Percentiles rank a stretch among this genome's conserved stretches.
Conservation (phyloP, 148 eudicot genomes). For the Rhododendron williamsianum region DNA sequence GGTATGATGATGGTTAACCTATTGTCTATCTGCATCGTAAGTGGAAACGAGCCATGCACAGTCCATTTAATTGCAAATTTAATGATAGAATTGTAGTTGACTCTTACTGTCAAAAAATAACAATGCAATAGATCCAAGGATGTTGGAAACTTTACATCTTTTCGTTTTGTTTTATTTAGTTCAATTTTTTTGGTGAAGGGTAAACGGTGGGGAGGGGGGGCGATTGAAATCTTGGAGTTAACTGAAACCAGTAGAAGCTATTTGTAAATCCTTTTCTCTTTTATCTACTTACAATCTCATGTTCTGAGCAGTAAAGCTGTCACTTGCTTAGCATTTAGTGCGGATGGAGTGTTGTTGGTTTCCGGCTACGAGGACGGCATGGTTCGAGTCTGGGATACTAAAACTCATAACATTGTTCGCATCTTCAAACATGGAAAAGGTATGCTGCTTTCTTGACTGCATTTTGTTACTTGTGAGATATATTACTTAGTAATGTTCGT, state of each 20-base stretch:
- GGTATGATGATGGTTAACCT: background rate
- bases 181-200: background rate
- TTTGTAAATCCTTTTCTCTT: background rate
- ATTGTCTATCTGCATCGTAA: background rate
- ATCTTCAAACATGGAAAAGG: slow-evolving; percentile 80
- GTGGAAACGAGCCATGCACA: background rate
- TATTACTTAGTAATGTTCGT: background rate
- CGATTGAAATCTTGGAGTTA: background rate
- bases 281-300: background rate
- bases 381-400: slow-evolving; percentile 88
- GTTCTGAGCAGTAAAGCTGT: slow-evolving; percentile 65
- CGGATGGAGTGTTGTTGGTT: slow-evolving; percentile 63
- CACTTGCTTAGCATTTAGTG: slow-evolving; percentile 63
- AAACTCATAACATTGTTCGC: slow-evolving; percentile 56
- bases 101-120: background rate
- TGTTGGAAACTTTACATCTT: background rate
- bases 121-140: background rate
- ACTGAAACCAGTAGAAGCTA: background rate
- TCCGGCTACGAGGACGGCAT: slow-evolving; percentile 92
- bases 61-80: background rate
- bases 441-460: slow-evolving; percentile 13
- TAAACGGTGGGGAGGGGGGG: background rate
- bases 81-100: background rate
- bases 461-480: background rate
- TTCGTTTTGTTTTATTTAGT: background rate